These are phyloP conservation scores for Leccinum griseonigrum DNA, from an alignment of 1,284 basidiomycete species.

Conservation along the genomic window DNA sequence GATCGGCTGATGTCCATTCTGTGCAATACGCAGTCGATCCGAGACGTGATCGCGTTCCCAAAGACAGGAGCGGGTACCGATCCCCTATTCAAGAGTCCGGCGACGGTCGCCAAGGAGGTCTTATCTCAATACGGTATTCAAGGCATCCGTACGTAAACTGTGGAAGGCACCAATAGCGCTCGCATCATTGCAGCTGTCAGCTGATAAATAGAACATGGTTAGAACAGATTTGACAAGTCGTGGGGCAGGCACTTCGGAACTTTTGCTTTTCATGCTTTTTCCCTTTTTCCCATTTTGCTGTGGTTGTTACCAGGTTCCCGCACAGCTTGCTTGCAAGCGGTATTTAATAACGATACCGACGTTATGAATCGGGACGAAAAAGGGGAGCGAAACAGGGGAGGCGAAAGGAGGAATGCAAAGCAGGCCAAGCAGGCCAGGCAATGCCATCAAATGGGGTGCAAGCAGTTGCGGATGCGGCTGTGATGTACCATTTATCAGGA, in stretches of 20 bases:
- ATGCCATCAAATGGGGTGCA: neutral
- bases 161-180: conserved; percentile 1
- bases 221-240: conserved; percentile 3
- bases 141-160: conserved; percentile 21
- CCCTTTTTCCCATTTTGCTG: neutral
- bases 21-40: conserved; percentile 79
- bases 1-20: conserved; percentile 91
- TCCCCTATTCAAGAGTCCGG: conserved; percentile 86
- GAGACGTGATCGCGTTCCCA: conserved; percentile 96
- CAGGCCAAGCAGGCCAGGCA: conserved; percentile 1
- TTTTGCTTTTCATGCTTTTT: neutral
- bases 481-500: neutral
- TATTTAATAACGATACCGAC: conserved; percentile 1
- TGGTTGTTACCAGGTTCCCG: neutral
- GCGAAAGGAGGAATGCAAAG: conserved; percentile 3
- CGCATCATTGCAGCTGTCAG: conserved; percentile 5
- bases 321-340: conserved; percentile 1
- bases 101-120: conserved; percentile 51
- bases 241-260: conserved; percentile 4
- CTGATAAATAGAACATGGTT: conserved; percentile 2
- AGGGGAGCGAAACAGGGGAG: neutral
- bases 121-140: conserved; percentile 65
- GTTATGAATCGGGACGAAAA: neutral
- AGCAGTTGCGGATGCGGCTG: neutral
- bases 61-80: conserved; percentile 87